phyloP scores from a whole-genome alignment of 2,329 filamentous ascomycete genomes.

The Diaporthe sp. region DNA sequence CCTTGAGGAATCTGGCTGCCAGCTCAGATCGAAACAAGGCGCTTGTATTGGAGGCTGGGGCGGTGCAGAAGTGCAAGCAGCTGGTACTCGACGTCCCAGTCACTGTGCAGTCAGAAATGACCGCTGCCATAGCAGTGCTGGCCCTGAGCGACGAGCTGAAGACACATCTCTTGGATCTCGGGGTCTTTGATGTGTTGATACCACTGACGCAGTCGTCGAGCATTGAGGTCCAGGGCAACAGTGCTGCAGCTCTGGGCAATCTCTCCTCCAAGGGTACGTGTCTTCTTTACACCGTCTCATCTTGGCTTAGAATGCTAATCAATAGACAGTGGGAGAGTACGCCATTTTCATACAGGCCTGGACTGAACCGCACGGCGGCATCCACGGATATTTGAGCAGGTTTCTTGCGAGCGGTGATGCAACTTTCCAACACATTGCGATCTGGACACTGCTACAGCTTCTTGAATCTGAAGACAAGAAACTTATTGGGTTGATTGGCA shows the following conservation, averaged over 20 bases:
- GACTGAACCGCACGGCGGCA: conserved; percentile 91
- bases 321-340: conserved; percentile 86
- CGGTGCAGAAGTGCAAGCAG: conserved; percentile 98
- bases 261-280: conserved; percentile 91
- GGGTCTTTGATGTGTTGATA: conserved; percentile 96
- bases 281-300: not conserved
- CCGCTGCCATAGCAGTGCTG: conserved; percentile 96
- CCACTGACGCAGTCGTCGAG: conserved; percentile 94
- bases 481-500: conserved; percentile 88
- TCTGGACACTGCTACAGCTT: conserved; percentile 96
- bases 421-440: conserved; percentile 98
- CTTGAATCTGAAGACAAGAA: conserved; percentile 94
- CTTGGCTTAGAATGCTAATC: conserved; percentile 35
- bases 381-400: conserved; percentile 92
- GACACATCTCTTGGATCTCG: conserved; percentile 87
- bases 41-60: conserved; percentile 94
- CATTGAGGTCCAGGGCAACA: conserved; percentile 98
- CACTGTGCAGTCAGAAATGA: conserved; percentile 98
- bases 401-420: conserved; percentile 95
- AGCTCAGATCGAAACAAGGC: conserved; percentile 99
- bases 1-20: conserved; percentile 92
- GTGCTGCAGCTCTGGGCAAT: conserved; percentile 94
- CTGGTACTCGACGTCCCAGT: conserved; percentile 92
- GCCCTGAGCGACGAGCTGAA: conserved; percentile 97
- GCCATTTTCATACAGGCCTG: conserved; percentile 96